These are phyloP conservation scores for Cucurbitaria berberidis DNA, from an alignment of 2,329 filamentous ascomycete genomes.

Conservation along the genomic window DNA sequence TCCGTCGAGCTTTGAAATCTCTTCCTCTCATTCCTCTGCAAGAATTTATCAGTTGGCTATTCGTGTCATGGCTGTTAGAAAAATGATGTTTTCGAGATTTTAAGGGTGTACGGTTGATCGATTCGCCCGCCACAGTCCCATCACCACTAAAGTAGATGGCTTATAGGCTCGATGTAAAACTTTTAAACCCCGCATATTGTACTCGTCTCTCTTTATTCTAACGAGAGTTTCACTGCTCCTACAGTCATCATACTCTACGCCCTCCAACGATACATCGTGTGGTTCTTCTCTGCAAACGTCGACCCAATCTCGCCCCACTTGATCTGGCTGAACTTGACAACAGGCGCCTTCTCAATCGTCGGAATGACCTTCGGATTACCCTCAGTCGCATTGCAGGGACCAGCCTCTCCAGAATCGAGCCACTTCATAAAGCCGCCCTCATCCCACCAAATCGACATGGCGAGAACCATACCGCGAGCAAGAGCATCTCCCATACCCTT, in stretches of 20 bases:
- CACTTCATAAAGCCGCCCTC: constrained; percentile 62
- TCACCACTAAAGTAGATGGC: no score
- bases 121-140: no score
- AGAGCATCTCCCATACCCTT: constrained; percentile 56
- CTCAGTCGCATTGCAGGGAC: constrained; percentile 62
- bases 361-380: constrained; percentile 59
- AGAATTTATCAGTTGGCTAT: no score
- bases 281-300: constrained; percentile 49
- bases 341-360: constrained; percentile 55
- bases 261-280: constrained; percentile 14
- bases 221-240: neutral
- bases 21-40: no score
- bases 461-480: constrained; percentile 59
- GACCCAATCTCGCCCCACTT: constrained; percentile 67
- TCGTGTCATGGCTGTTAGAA: no score
- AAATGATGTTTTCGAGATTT: no score
- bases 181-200: no score
- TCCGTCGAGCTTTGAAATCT: no score
- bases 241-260: constrained; percentile 13
- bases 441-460: constrained; percentile 64
- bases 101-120: no score
- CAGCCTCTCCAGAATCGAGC: constrained; percentile 60
- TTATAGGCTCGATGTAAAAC: no score
- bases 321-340: constrained; percentile 63
- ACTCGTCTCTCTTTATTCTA: neutral